Evolutionary conservation across 257 asterid genomes (phyloP).

Genomic region (Jasminum sambac): DNA sequence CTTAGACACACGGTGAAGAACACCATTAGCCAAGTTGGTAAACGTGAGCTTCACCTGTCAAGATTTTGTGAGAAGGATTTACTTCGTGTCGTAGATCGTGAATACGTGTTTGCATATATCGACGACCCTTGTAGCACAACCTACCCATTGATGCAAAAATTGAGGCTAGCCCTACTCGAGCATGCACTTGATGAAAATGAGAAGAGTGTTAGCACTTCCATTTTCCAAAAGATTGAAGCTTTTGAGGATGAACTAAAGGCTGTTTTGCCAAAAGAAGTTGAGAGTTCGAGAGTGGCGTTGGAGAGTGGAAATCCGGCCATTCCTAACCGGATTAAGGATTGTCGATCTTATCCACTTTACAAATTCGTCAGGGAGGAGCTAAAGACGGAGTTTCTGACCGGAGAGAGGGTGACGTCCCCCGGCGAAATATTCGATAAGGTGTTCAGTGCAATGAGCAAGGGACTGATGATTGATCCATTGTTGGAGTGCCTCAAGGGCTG

Average conservation of each 20-base stretch:
- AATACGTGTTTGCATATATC: slow-evolving; percentile 43
- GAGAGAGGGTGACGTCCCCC: slow-evolving; percentile 47
- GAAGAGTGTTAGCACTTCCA: slow-evolving; percentile 37
- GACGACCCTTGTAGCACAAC: slow-evolving; percentile 54
- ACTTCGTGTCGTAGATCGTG: slow-evolving; percentile 55
- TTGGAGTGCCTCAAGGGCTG: slow-evolving; percentile 55
- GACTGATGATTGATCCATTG: slow-evolving; percentile 52
- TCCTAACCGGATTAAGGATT: slow-evolving; percentile 47
- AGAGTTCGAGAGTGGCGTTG: slow-evolving; percentile 42
- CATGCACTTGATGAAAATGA: slow-evolving; percentile 42
- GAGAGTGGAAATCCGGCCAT: slow-evolving; percentile 45
- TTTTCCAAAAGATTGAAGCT: slow-evolving; percentile 48
- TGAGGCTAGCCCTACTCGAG: slow-evolving; percentile 51
- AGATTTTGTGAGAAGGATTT: slow-evolving; percentile 59
- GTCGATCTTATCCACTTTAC: slow-evolving; percentile 56
- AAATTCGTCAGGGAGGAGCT: slow-evolving; percentile 44
- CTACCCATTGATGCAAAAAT: slow-evolving; percentile 58
- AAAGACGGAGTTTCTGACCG: slow-evolving; percentile 44
- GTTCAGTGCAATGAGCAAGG: slow-evolving; percentile 47
- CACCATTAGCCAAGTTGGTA: slow-evolving; percentile 48
- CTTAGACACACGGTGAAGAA: slow-evolving; percentile 47
- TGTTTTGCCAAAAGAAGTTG: slow-evolving; percentile 51
- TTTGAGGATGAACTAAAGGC: slow-evolving; percentile 52
- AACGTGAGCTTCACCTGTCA: slow-evolving; percentile 53
- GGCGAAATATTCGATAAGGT: slow-evolving; percentile 61